Evolutionary conservation across 495 filamentous ascomycete genomes (phyloP).

Genomic region (Astrothelium subdiscretum): DNA sequence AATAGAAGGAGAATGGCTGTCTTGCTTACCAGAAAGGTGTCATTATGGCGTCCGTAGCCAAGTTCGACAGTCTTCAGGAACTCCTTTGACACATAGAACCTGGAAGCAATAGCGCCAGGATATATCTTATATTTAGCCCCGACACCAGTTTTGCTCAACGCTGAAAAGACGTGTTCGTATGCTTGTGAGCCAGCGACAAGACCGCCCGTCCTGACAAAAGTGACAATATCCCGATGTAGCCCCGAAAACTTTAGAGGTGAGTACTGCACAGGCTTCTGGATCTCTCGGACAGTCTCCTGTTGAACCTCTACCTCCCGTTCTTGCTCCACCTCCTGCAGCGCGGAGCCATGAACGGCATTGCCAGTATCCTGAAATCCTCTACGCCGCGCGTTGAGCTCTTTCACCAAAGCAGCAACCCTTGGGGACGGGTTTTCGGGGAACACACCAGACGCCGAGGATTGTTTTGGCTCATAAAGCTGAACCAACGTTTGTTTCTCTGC

Average conservation of each 20-base stretch:
- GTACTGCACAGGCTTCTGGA: constrained; percentile 29
- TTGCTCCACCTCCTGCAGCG: constrained; percentile 43
- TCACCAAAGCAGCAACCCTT: constrained; percentile 17
- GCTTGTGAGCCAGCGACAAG: constrained; percentile 18
- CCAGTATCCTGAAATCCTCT: constrained; percentile 20
- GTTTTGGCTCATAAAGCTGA: constrained; percentile 32
- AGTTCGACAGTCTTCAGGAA: constrained; percentile 30
- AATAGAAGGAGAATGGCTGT: neutral
- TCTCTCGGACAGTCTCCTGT: constrained; percentile 39
- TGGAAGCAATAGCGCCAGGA: constrained; percentile 11
- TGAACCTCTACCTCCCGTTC: constrained; percentile 38
- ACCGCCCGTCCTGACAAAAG: constrained; percentile 31
- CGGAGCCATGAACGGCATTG: constrained; percentile 28
- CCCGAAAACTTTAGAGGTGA: constrained; percentile 22
- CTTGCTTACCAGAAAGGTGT: constrained; percentile 30
- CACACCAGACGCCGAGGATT: constrained; percentile 4
- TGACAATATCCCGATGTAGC: constrained; percentile 27
- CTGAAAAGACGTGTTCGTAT: constrained; percentile 25
- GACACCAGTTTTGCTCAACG: constrained; percentile 24
- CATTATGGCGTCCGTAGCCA: constrained; percentile 14
- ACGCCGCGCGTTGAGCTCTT: constrained; percentile 20
- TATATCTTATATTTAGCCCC: constrained; percentile 28
- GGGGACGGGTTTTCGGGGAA: constrained; percentile 4
- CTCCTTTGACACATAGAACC: constrained; percentile 31
- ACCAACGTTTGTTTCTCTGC: constrained; percentile 36